Conservation (phyloP, 164 flowering plant species). For the Vitis labrusca region DNA sequence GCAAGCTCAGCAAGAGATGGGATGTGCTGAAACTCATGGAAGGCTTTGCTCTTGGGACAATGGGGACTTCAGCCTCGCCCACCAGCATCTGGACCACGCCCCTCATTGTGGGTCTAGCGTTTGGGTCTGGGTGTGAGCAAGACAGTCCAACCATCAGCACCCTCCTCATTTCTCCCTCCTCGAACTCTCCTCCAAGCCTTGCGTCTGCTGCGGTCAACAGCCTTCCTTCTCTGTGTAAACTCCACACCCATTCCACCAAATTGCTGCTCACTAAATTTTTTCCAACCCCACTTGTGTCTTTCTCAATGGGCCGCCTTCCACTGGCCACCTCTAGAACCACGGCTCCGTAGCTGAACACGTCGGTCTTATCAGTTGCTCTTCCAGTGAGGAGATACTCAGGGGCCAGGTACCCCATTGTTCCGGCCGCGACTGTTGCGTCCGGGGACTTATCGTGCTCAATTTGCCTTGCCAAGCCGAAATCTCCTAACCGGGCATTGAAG, state of each 20-base stretch:
- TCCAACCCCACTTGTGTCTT: slow-evolving; percentile 27
- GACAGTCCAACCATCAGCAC: slow-evolving; percentile 71
- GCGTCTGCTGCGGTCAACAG: slow-evolving; percentile 57
- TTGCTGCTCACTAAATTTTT: slow-evolving; percentile 28
- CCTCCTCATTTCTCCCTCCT: slow-evolving; percentile 64
- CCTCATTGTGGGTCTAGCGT: slow-evolving; percentile 80
- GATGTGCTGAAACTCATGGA: slow-evolving; percentile 65
- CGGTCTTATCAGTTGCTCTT: slow-evolving; percentile 81
- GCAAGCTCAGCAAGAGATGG: slow-evolving; percentile 61
- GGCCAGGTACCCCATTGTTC: slow-evolving; percentile 97
- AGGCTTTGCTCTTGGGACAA: slow-evolving; percentile 68
- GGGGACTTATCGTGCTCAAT: slow-evolving; percentile 82
- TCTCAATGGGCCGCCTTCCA: slow-evolving; percentile 85
- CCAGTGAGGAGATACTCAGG: slow-evolving; percentile 87
- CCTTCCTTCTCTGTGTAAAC: slow-evolving; percentile 52
- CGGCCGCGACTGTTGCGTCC: slow-evolving; percentile 82
- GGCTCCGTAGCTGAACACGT: slow-evolving; percentile 90
- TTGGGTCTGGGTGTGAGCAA: slow-evolving; percentile 83
- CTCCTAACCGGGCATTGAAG: slow-evolving; percentile 81
- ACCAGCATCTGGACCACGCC: slow-evolving; percentile 75
- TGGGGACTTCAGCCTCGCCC: slow-evolving; percentile 71
- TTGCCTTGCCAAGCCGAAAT: slow-evolving; percentile 82
- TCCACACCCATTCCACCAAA: slow-evolving; percentile 79
- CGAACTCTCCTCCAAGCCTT: slow-evolving; percentile 50
- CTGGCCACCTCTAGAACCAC: slow-evolving; percentile 83